phyloP scores from a whole-genome alignment of 2,329 filamentous ascomycete genomes.

The Aureobasidium pullulans region DNA sequence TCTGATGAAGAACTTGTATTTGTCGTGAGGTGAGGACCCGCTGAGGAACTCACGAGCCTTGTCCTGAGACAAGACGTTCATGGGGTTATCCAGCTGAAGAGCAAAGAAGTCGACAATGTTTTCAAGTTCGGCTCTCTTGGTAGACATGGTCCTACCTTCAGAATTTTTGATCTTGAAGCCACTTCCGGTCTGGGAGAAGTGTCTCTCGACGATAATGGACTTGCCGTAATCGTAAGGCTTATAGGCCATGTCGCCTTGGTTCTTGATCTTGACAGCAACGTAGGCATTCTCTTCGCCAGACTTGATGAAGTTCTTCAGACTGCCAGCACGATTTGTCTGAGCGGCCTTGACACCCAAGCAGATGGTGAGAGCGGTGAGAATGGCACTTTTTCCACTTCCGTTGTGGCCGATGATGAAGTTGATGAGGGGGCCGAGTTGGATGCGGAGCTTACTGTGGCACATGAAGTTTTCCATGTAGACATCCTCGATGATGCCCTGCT shows the following conservation, averaged over 20 bases:
- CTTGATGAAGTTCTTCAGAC: conserved; percentile 84
- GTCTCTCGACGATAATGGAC: conserved; percentile 81
- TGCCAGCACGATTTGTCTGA: conserved; percentile 84
- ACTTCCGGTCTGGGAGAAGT: conserved; percentile 67
- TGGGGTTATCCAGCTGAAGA: conserved; percentile 90
- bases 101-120: conserved; percentile 91
- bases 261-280: conserved; percentile 82
- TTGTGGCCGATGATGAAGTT: conserved; percentile 99
- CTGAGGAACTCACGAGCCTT: conserved; percentile 91
- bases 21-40: conserved; percentile 69
- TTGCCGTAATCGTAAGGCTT: conserved; percentile 74
- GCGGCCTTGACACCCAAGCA: conserved; percentile 94
- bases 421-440: conserved; percentile 84
- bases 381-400: conserved; percentile 93
- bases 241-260: conserved; percentile 77
- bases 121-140: conserved; percentile 78
- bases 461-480: conserved; percentile 91
- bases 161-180: conserved; percentile 84
- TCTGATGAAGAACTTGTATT: conserved; percentile 94
- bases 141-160: conserved; percentile 64
- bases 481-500: conserved; percentile 80
- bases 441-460: conserved; percentile 78
- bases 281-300: conserved; percentile 68
- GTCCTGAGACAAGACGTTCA: conserved; percentile 93
- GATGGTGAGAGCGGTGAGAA: conserved; percentile 84